These are phyloP conservation scores for Crithidia brevicula DNA, from an alignment of 208 protist species.

Conservation along the genomic window DNA sequence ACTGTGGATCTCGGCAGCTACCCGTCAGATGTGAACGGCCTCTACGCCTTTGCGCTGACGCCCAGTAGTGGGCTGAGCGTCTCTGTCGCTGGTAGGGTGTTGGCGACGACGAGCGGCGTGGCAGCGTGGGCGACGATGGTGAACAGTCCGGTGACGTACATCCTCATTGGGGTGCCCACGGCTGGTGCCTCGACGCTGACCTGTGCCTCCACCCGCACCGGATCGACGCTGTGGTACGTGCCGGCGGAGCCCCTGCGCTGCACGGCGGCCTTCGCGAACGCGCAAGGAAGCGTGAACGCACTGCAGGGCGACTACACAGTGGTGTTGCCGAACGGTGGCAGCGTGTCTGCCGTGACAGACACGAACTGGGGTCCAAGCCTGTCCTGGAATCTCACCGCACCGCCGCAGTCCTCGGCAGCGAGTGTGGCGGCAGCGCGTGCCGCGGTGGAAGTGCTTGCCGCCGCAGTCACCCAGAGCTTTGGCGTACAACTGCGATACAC, in stretches of 20 bases:
- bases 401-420: constrained; percentile 14
- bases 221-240: constrained; percentile 62
- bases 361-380: constrained; percentile 32
- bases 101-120: constrained; percentile 6
- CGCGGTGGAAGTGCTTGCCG: constrained; percentile 5
- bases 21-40: constrained; percentile 57
- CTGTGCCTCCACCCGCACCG: constrained; percentile 48
- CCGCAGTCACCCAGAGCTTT: constrained; percentile 28
- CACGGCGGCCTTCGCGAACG: constrained; percentile 43
- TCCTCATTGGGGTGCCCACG: constrained; percentile 70
- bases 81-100: constrained; percentile 49
- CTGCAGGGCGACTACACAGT: constrained; percentile 61
- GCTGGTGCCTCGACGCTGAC: constrained; percentile 35
- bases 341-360: constrained; percentile 7
- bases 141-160: constrained; percentile 69
- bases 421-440: not conserved
- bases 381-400: constrained; percentile 35
- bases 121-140: constrained; percentile 46
- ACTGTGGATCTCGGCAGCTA: constrained; percentile 50
- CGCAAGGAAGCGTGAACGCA: constrained; percentile 57
- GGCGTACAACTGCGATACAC: constrained; percentile 38
- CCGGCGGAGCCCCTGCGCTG: constrained; percentile 58
- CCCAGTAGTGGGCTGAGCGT: constrained; percentile 25
- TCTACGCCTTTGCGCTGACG: constrained; percentile 57
- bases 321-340: constrained; percentile 63